Base-by-base conservation (phyloP, 495 filamentous ascomycete genomes). In the Umbilicaria muhlenbergii region DNA sequence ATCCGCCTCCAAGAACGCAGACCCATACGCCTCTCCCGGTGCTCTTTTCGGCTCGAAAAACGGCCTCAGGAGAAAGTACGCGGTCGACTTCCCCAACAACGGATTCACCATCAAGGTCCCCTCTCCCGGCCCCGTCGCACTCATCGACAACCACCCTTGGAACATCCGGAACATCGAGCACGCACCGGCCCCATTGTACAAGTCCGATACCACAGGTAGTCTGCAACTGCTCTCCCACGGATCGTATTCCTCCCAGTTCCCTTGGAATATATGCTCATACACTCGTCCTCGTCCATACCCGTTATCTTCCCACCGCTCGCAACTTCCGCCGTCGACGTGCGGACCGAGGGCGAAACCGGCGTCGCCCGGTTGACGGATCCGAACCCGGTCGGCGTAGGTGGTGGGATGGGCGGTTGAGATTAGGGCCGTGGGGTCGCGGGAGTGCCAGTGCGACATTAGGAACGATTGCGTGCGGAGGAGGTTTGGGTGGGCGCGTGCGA, bases 61-160 rank as follows among this genome's bases (percentile, higher is more conserved):
- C 0, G 87, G 87, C 18, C 86, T 74, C n/a, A 94, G 69, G 5
- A 94, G 68, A 31, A 76, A 73, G 54, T 94, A 94, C 1, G 80
- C 80, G 0, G 81, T 89, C 19, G 80, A 75, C 42, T 81, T 73
- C 42, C 66, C 68, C 16, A 88, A 58, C 52, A 89, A 65, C 6
- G 87, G 87, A 51, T 86, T 86, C n/a, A 93, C 81, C 38, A 82
- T 71, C 38, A 94, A 62, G 0, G 85, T 86, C 2, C 87, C 87
- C 56, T 91, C 80, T 7, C 74, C 71, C 0, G 81, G 80, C 0
- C 70, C 77, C 0, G 74, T 80, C 32, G 66, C 58, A 33, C 81
- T 87, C 73, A 93, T 82, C 33, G 78, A 76, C 18, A 93, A 61
- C 86, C 86, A 93, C 11, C 84, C 86, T 54, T 93, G 86, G 51